phyloP scores from a whole-genome alignment of 2,329 filamentous ascomycete genomes.

The Verticillium alfalfae region DNA sequence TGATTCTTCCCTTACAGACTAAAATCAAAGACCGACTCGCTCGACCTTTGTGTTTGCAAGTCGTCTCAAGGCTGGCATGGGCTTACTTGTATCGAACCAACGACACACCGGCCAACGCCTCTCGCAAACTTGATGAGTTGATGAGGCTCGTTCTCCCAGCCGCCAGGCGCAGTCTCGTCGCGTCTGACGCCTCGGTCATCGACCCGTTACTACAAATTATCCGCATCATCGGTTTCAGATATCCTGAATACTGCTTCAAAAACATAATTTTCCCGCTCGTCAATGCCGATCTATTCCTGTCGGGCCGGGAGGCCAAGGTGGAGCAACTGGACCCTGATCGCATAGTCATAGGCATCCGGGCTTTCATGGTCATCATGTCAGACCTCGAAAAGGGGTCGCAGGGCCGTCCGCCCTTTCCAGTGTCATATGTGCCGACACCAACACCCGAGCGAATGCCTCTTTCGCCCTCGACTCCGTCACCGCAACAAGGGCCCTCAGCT shows the following conservation, averaged over 20 bases:
- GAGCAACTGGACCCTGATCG: conserved; percentile 93
- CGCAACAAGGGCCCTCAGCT: conserved; percentile 18
- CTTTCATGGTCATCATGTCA: conserved; percentile 87
- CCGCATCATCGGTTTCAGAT: conserved; percentile 87
- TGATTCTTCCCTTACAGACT: conserved; percentile 71
- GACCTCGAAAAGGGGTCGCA: conserved; percentile 83
- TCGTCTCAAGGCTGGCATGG: conserved; percentile 87
- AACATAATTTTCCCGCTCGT: conserved; percentile 92
- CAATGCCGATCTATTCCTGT: conserved; percentile 82
- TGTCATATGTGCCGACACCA: conserved; percentile 42
- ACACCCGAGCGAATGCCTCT: conserved; percentile 37
- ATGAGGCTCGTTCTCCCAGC: conserved; percentile 77
- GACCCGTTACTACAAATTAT: conserved; percentile 92
- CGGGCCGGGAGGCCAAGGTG: conserved; percentile 71
- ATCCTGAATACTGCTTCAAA: conserved; percentile 89
- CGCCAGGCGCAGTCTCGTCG: conserved; percentile 74
- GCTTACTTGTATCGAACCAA: conserved; percentile 84
- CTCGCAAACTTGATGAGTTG: conserved; percentile 84
- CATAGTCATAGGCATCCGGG: conserved; percentile 94
- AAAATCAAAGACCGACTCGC: conserved; percentile 80
- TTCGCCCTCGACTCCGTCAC: conserved; percentile 43
- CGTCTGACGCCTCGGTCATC: conserved; percentile 75
- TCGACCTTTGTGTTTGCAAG: conserved; percentile 76
- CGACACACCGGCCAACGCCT: conserved; percentile 62
- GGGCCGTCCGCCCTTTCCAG: conserved; percentile 77